phyloP scores from a whole-genome alignment of 2,329 filamentous ascomycete species.

The Curvularia sp. region DNA sequence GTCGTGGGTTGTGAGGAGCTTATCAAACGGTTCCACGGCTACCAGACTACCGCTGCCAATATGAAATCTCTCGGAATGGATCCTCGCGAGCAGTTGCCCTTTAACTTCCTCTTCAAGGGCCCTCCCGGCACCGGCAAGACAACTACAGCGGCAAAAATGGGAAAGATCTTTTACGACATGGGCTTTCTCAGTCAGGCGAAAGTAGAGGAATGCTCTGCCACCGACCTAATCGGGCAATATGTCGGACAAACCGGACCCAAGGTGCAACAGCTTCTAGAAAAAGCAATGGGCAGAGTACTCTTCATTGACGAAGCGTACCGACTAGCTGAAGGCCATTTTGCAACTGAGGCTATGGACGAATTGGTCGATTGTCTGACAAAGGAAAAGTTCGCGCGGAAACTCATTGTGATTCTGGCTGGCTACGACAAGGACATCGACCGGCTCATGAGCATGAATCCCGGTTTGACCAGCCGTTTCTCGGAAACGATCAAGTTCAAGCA shows the following conservation, averaged over 20 bases:
- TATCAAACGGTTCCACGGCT: constrained; percentile 61
- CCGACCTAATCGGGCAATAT: constrained; percentile 72
- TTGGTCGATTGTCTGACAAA: constrained; percentile 62
- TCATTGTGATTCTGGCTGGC: constrained; percentile 73
- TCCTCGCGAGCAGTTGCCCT: constrained; percentile 65
- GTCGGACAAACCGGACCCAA: constrained; percentile 74
- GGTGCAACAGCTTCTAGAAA: constrained; percentile 65
- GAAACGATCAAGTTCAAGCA: constrained; percentile 65
- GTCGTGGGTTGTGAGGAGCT: constrained; percentile 65
- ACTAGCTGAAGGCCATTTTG: constrained; percentile 64
- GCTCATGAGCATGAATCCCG: constrained; percentile 67
- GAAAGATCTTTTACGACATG: constrained; percentile 77
- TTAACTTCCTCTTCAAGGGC: constrained; percentile 73
- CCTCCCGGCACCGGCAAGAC: constrained; percentile 68
- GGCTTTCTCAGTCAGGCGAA: constrained; percentile 67
- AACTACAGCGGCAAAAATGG: constrained; percentile 73
- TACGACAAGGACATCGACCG: constrained; percentile 68
- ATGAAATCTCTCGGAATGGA: constrained; percentile 63
- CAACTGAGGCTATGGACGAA: constrained; percentile 62
- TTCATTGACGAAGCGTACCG: constrained; percentile 78
- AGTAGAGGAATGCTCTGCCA: constrained; percentile 71
- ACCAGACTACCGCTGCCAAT: constrained; percentile 60
- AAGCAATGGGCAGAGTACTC: constrained; percentile 68
- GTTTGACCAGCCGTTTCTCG: constrained; percentile 70
- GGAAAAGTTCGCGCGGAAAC: constrained; percentile 62